phyloP scores from a whole-genome alignment of 129 eudicot genomes.

The Sambucus nigra region DNA sequence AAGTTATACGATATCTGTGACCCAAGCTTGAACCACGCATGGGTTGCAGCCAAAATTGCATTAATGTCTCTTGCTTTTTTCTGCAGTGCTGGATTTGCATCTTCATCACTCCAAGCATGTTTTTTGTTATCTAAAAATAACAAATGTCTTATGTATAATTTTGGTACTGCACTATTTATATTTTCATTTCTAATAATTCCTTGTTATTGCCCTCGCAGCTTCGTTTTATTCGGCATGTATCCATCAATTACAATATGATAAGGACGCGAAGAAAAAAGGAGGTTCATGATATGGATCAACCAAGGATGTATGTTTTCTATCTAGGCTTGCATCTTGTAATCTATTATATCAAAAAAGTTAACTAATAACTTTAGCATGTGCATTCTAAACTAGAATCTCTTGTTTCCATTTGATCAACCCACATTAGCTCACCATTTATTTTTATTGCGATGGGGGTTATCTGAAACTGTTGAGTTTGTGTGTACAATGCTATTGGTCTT shows the following conservation, averaged over 20 bases:
- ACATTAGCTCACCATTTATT: too few species aligned
- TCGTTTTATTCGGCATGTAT: slow-evolving; percentile 57
- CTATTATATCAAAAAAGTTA: too few species aligned
- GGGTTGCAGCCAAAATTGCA: slow-evolving; percentile 2
- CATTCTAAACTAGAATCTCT: too few species aligned
- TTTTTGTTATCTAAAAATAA: neutral
- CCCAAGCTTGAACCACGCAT: neutral
- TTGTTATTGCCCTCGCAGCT: slow-evolving; percentile 41
- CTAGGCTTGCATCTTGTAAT: neutral
- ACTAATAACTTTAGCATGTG: too few species aligned
- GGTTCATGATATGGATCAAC: slow-evolving; percentile 21
- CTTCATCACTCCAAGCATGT: neutral
- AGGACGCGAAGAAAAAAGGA: slow-evolving; percentile 27
- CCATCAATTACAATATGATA: slow-evolving; percentile 42
- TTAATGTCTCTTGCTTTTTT: neutral
- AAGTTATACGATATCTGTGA: neutral
- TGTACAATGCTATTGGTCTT: too few species aligned
- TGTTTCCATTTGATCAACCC: too few species aligned
- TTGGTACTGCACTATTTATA: neutral
- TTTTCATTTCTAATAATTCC: neutral
- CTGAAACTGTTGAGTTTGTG: too few species aligned
- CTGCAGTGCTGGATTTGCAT: neutral
- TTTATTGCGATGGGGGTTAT: too few species aligned
- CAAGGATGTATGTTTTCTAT: slow-evolving; percentile 30
- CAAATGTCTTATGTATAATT: too few species aligned